phyloP scores from a whole-genome alignment of 2,329 filamentous ascomycete genomes.

The Ophiostoma perfectum region DNA sequence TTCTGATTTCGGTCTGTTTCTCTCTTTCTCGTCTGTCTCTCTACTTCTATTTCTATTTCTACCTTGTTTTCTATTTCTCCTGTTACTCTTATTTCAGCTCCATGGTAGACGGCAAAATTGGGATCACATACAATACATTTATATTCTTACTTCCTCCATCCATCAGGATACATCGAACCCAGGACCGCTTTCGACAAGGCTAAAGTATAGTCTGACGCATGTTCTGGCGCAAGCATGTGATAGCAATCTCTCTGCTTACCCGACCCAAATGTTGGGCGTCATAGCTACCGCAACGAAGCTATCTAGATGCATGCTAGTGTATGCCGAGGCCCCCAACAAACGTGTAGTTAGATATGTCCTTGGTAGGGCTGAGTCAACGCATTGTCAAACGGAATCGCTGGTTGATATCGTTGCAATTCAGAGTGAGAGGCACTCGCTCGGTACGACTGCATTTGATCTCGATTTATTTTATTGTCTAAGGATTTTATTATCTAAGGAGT shows the following conservation, averaged over 20 bases:
- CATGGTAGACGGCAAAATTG: conserved; percentile 14
- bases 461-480: too few relatives aligned
- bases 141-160: not conserved
- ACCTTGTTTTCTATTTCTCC: too few relatives aligned
- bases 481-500: too few relatives aligned
- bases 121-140: conserved; percentile 7
- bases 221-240: not conserved
- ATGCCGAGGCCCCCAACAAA: conserved; percentile 5
- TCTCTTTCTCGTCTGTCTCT: not conserved
- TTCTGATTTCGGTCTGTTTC: not conserved
- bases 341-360: too few relatives aligned
- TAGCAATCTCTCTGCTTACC: not conserved
- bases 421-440: too few relatives aligned
- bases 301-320: not conserved
- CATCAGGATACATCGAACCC: too few relatives aligned
- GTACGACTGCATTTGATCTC: too few relatives aligned
- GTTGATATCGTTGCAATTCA: too few relatives aligned
- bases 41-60: not conserved
- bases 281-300: not conserved
- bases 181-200: too few relatives aligned
- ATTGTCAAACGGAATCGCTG: too few relatives aligned
- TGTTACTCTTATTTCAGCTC: not conserved
- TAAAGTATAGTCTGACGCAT: too few relatives aligned
- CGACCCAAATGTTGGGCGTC: not conserved
- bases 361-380: too few relatives aligned